phyloP scores from a whole-genome alignment of 805 yeast genomes.

The Kluyveromyces lactis region DNA sequence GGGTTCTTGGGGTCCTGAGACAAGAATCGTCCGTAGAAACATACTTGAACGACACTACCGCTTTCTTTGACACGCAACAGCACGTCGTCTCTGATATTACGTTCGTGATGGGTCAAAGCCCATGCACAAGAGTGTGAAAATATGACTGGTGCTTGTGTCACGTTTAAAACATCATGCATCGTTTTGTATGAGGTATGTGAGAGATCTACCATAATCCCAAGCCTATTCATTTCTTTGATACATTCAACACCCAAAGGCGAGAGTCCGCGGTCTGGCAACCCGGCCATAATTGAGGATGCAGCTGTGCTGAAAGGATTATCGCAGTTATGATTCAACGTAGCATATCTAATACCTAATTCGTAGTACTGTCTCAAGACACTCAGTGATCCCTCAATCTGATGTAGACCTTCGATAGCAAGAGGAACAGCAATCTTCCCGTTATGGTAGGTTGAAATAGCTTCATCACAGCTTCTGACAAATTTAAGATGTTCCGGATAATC shows the following conservation, averaged over 20 bases:
- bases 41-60: constrained; percentile 41
- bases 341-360: constrained; percentile 45
- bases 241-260: constrained; percentile 35
- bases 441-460: constrained; percentile 32
- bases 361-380: constrained; percentile 42
- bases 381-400: constrained; percentile 42
- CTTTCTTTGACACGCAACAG: constrained; percentile 31
- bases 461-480: constrained; percentile 35
- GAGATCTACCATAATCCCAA: constrained; percentile 46
- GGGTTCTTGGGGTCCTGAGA: constrained; percentile 11
- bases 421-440: constrained; percentile 36
- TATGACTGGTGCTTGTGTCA: constrained; percentile 39
- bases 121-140: constrained; percentile 43
- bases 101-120: constrained; percentile 32
- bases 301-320: constrained; percentile 53
- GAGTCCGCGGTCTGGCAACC: constrained; percentile 38
- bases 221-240: constrained; percentile 41
- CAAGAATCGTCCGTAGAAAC: constrained; percentile 38
- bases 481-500: constrained; percentile 33
- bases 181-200: constrained; percentile 42
- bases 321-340: constrained; percentile 47
- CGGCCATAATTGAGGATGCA: constrained; percentile 40
- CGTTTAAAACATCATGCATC: constrained; percentile 36
- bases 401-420: constrained; percentile 47
- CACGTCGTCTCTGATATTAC: constrained; percentile 44